These are phyloP conservation scores for Anthostomella pinea DNA, from an alignment of 2,329 filamentous ascomycete genomes.

Conservation along the genomic window DNA sequence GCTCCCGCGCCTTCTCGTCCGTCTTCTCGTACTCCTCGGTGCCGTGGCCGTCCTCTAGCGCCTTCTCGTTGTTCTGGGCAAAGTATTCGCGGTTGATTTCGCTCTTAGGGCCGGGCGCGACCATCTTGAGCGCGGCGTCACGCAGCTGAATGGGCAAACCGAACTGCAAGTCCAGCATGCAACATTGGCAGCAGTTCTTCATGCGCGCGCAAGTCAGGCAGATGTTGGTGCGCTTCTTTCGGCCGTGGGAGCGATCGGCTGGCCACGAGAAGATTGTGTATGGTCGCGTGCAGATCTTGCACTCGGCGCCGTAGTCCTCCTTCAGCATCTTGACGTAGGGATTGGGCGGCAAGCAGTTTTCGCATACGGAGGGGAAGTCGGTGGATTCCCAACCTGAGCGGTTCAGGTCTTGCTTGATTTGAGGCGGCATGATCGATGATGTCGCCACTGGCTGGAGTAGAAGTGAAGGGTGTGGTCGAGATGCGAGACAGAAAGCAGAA, in stretches of 20 bases:
- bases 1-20: constrained; percentile 90
- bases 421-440: constrained; percentile 77
- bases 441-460: background rate
- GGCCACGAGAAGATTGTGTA: constrained; percentile 97
- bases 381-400: constrained; percentile 94
- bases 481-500: too few species aligned
- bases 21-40: constrained; percentile 94
- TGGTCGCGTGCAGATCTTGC: constrained; percentile 85
- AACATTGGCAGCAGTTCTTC: constrained; percentile 98
- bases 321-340: constrained; percentile 99
- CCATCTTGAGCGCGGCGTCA: constrained; percentile 96
- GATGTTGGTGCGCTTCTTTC: constrained; percentile 91
- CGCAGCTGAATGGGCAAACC: constrained; percentile 91
- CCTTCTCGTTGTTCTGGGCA: constrained; percentile 93
- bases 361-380: constrained; percentile 84
- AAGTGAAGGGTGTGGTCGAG: background rate
- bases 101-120: constrained; percentile 87
- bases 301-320: constrained; percentile 88
- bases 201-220: constrained; percentile 94
- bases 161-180: constrained; percentile 96
- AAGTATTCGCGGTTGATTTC: constrained; percentile 97
- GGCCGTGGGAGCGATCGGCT: constrained; percentile 78
- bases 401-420: constrained; percentile 96
- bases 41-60: constrained; percentile 85
- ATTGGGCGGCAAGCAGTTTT: constrained; percentile 92